Conservation (phyloP, 163 green algal species). For the Trebouxiophyceae sp. region DNA sequence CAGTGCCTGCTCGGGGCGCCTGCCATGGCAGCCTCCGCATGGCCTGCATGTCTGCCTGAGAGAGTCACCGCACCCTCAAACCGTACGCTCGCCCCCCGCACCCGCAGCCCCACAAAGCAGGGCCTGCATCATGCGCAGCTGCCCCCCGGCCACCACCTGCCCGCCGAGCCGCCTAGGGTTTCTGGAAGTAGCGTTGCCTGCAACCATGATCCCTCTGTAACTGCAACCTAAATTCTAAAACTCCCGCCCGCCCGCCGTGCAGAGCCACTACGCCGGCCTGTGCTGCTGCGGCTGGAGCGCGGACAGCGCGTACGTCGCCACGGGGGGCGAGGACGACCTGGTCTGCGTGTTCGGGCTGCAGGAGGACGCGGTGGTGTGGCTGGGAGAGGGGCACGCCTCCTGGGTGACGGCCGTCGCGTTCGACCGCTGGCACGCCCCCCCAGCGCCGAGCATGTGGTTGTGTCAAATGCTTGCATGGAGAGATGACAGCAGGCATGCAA, state of each 20-base stretch:
- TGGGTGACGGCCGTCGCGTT: slow-evolving; percentile 73
- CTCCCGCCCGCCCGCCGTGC: slow-evolving; percentile 1
- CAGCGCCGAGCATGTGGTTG: not conserved
- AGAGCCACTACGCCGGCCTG: slow-evolving; percentile 62
- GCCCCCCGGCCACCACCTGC: no score
- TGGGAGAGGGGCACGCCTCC: slow-evolving; percentile 66
- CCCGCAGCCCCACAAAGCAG: no score
- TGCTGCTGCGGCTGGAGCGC: slow-evolving; percentile 62
- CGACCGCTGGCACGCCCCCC: slow-evolving; percentile 45
- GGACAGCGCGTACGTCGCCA: slow-evolving; percentile 62
- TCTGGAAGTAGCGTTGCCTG: not conserved
- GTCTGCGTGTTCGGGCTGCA: slow-evolving; percentile 26
- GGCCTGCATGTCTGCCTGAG: no score
- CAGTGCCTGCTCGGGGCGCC: no score
- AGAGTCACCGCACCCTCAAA: no score
- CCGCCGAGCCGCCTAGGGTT: not conserved
- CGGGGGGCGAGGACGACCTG: slow-evolving; percentile 80
- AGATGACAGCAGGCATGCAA: no score
- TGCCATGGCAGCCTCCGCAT: no score
- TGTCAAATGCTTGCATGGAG: no score
- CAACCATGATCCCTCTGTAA: not conserved
- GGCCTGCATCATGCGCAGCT: no score
- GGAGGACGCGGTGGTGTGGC: slow-evolving; percentile 45
- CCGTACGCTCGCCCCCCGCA: no score
- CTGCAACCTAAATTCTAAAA: not conserved